phyloP scores from a whole-genome alignment of 2,329 filamentous ascomycete species.

The Furcasterigmium sp. region DNA sequence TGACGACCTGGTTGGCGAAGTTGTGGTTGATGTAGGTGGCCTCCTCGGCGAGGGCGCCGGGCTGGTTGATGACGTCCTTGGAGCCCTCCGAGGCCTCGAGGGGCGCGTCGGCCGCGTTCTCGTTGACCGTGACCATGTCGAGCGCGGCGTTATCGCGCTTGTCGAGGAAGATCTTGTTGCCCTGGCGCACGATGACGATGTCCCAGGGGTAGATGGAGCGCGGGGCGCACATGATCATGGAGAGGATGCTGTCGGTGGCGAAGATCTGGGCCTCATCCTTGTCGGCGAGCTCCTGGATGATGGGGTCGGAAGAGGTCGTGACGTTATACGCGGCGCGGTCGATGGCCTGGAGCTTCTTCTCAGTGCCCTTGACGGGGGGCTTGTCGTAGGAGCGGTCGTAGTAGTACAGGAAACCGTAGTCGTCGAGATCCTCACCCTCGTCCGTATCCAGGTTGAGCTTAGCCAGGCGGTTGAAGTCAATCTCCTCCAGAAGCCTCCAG shows the following conservation, averaged over 20 bases:
- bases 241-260: conserved; percentile 93
- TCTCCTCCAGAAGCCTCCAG: conserved; percentile 95
- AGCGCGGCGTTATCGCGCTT: conserved; percentile 94
- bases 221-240: conserved; percentile 98
- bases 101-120: conserved; percentile 94
- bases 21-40: conserved; percentile 99
- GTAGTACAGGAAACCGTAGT: conserved; percentile 96
- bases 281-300: conserved; percentile 95
- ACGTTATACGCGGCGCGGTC: conserved; percentile 98
- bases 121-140: conserved; percentile 98
- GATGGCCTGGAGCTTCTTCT: conserved; percentile 81
- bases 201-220: conserved; percentile 98
- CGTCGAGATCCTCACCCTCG: conserved; percentile 90
- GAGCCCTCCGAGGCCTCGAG: conserved; percentile 86
- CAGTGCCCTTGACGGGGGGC: conserved; percentile 79
- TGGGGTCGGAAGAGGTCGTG: conserved; percentile 89
- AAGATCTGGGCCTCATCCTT: conserved; percentile 96
- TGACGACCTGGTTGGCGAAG: conserved; percentile 92
- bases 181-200: conserved; percentile 86
- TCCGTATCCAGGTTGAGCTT: conserved; percentile 96
- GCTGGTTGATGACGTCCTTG: conserved; percentile 93
- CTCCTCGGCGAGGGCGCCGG: conserved; percentile 87
- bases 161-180: conserved; percentile 97
- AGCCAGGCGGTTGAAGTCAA: conserved; percentile 90
- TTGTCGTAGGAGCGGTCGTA: conserved; percentile 97